These are phyloP conservation scores for Nectriaceae sp. DNA, from an alignment of 2,329 filamentous ascomycete genomes.

Conservation along the genomic window DNA sequence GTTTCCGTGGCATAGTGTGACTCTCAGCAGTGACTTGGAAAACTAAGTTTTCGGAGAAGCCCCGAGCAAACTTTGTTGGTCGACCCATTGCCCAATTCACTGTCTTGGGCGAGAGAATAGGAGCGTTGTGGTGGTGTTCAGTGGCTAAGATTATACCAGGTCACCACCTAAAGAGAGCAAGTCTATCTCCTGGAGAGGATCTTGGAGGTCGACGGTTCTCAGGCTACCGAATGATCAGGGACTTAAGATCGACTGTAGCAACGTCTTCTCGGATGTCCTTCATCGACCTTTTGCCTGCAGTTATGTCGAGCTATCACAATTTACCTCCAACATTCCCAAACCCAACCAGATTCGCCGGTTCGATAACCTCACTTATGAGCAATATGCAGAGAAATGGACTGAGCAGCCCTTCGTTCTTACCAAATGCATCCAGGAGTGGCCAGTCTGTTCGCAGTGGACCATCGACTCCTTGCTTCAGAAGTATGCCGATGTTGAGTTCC, in stretches of 20 bases:
- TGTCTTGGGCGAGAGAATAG: no score
- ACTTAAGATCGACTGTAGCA: constrained; percentile 67
- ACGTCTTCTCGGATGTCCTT: constrained; percentile 86
- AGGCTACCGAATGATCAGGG: constrained; percentile 52
- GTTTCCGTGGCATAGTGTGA: no score
- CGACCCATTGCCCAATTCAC: no score
- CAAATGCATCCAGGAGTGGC: constrained; percentile 78
- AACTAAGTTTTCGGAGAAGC: no score
- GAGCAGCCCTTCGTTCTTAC: constrained; percentile 86
- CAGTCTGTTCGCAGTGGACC: constrained; percentile 73
- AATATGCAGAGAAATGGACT: constrained; percentile 77
- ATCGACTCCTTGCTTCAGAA: constrained; percentile 64
- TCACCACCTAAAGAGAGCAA: constrained; percentile 33
- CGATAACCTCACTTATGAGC: constrained; percentile 65
- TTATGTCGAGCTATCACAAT: constrained; percentile 68
- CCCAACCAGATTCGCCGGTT: constrained; percentile 74
- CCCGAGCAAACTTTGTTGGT: no score
- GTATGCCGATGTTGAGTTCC: constrained; percentile 71
- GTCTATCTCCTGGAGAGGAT: constrained; percentile 66
- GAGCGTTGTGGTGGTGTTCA: no score
- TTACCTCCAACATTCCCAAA: constrained; percentile 69
- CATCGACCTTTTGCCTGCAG: constrained; percentile 91
- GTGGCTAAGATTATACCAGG: constrained; percentile 21
- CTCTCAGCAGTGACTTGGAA: no score
- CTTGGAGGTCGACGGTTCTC: constrained; percentile 81